Evolutionary conservation across 78 protist genomes (phyloP).

Genomic region (Dictyostelium firmibasis): DNA sequence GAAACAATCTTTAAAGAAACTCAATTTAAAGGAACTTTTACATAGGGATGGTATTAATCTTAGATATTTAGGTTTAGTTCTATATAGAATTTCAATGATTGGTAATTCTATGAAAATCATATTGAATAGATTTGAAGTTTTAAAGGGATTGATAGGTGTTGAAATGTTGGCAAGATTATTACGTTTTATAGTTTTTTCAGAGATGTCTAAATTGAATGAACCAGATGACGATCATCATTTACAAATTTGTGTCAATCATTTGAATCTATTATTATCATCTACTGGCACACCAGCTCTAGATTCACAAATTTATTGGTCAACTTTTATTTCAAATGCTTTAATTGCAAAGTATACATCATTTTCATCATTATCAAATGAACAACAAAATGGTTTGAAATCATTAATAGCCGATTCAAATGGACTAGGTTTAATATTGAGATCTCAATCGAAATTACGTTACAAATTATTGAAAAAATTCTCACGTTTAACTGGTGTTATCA

Average conservation of each 20-base stretch:
- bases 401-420: not conserved
- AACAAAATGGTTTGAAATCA: not conserved
- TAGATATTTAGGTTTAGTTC: constrained; percentile 38
- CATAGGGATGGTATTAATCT: constrained; percentile 73
- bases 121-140: not conserved
- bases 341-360: constrained; percentile 16
- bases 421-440: not conserved
- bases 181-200: constrained; percentile 51
- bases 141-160: not conserved
- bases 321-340: constrained; percentile 11
- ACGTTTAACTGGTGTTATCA: constrained; percentile 32
- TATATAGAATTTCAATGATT: not conserved
- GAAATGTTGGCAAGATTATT: constrained; percentile 54
- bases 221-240: constrained; percentile 44
- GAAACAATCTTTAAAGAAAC: not conserved
- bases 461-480: constrained; percentile 38
- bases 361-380: not conserved
- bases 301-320: constrained; percentile 19
- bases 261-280: not conserved
- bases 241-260: constrained; percentile 1
- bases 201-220: constrained; percentile 50
- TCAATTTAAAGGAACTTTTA: constrained; percentile 23
- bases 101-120: not conserved
- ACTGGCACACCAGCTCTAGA: not conserved
- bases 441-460: not conserved